Evolutionary conservation across 148 eudicot genomes (phyloP).

Genomic region (Chenopodium album): DNA sequence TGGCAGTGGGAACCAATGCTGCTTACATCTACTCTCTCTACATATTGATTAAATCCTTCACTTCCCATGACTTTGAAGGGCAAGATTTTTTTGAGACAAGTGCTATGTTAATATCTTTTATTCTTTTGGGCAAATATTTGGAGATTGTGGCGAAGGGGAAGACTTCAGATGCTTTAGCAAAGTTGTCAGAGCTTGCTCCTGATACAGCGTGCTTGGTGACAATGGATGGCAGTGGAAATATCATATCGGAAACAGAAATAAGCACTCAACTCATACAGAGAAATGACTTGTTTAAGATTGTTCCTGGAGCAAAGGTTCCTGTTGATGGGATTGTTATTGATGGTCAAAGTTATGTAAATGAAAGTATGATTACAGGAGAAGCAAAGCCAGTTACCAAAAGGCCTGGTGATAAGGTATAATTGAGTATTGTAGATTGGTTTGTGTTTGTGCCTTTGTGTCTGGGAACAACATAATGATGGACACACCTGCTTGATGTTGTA

Average conservation of each 20-base stretch:
- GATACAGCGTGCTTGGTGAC: constrained; percentile 74
- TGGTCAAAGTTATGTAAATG: constrained; percentile 95
- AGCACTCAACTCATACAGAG: constrained; percentile 81
- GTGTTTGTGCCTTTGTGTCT: constrained; percentile 15
- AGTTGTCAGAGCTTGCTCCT: constrained; percentile 88
- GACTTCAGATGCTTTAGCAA: constrained; percentile 95
- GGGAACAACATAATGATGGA: constrained; percentile 4
- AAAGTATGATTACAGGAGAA: constrained; percentile 98
- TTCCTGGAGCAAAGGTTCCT: constrained; percentile 91
- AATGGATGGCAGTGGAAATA: constrained; percentile 65
- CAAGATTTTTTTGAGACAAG: constrained; percentile 97
- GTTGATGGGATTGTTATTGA: constrained; percentile 82
- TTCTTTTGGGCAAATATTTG: constrained; percentile 89
- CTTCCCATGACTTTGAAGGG: constrained; percentile 70
- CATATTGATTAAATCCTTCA: constrained; percentile 54
- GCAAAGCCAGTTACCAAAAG: constrained; percentile 82
- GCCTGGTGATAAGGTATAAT: constrained; percentile 79
- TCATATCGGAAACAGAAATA: constrained; percentile 70
- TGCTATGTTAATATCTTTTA: constrained; percentile 95
- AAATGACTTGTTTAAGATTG: constrained; percentile 82
- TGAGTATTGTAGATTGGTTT: neutral
- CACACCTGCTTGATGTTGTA: constrained; percentile 4
- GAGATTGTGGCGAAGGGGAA: constrained; percentile 96
- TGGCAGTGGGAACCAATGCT: constrained; percentile 96
- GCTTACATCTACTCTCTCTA: constrained; percentile 94